A percentile compares a stretch with the other conserved stretches of the same genome.
These are phyloP conservation scores for Curvularia verruculosa DNA, from an alignment of 2,329 filamentous ascomycete genomes.

Conservation along the genomic window DNA sequence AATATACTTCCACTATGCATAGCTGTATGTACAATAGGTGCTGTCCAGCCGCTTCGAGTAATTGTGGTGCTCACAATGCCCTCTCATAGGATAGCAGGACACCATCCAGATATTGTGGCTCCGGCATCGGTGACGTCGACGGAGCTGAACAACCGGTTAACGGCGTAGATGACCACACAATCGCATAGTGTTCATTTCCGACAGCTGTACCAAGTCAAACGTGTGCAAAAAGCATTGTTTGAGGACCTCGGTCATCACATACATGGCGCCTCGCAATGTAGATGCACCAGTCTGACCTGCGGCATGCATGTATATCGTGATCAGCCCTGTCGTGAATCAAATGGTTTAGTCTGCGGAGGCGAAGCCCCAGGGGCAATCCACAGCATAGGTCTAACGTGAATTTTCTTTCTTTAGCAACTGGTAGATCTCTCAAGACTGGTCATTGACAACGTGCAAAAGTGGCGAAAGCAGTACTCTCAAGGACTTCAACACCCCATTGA, in stretches of 20 bases:
- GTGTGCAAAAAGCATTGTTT: slow-evolving; percentile 5
- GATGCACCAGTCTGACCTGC: slow-evolving; percentile 2
- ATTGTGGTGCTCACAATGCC: not conserved
- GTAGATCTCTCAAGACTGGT: slow-evolving; percentile 5
- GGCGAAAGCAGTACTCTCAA: slow-evolving; percentile 25
- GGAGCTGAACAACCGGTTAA: slow-evolving; percentile 16
- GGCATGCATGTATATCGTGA: not conserved
- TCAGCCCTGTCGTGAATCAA: slow-evolving; percentile 2
- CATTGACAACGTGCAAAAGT: slow-evolving; percentile 15
- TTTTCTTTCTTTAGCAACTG: slow-evolving; percentile 19
- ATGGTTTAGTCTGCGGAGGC: slow-evolving; percentile 4
- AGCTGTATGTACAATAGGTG: slow-evolving; percentile 4
- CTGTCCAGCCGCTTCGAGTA: slow-evolving; percentile 9
- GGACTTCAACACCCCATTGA: slow-evolving; percentile 20
- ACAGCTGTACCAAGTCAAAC: slow-evolving; percentile 16
- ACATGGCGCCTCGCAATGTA: not conserved
- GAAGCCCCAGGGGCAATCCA: slow-evolving; percentile 5
- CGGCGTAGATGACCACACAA: slow-evolving; percentile 19
- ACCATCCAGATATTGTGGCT: slow-evolving; percentile 8
- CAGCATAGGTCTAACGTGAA: slow-evolving; percentile 1
- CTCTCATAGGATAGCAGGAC: slow-evolving; percentile 5
- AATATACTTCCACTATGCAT: slow-evolving; percentile 9
- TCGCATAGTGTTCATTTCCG: slow-evolving; percentile 40
- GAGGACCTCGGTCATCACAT: slow-evolving; percentile 5
- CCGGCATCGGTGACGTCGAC: slow-evolving; percentile 33